Percentiles rank a stretch among this genome's conserved stretches.
Evolutionary conservation across 495 filamentous ascomycete genomes (phyloP).

Genomic region (Penicillium paradoxum): DNA sequence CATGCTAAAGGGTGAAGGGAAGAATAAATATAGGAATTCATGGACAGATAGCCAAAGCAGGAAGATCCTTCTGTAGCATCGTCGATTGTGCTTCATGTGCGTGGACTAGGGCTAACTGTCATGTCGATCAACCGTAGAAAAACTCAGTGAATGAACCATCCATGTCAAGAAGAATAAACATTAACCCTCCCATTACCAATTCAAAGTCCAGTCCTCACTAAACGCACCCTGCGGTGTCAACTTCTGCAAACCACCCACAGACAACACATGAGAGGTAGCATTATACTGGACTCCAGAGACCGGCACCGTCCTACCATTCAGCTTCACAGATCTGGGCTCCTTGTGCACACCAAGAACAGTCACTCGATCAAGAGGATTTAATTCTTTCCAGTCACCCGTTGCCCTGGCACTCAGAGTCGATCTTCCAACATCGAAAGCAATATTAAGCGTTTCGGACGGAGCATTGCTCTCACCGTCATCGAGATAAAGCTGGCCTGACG

Average conservation of each 20-base stretch:
- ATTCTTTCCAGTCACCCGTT: conserved; percentile 54
- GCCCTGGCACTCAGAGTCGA: conserved; percentile 43
- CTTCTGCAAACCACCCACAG: conserved; percentile 45
- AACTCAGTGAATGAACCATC: too few relatives aligned
- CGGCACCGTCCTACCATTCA: conserved; percentile 47
- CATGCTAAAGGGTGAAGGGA: too few relatives aligned
- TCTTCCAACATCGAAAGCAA: conserved; percentile 50
- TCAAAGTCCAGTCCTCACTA: conserved; percentile 51
- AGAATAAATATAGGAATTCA: too few relatives aligned
- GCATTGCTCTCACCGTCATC: conserved; percentile 76
- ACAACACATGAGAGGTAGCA: conserved; percentile 41
- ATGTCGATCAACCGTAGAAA: too few relatives aligned
- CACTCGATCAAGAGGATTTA: conserved; percentile 58
- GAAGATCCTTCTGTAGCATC: too few relatives aligned
- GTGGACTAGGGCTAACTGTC: neutral
- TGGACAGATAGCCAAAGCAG: too few relatives aligned
- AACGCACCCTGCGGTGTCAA: conserved; percentile 53
- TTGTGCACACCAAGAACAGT: conserved; percentile 59
- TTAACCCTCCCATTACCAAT: conserved; percentile 39
- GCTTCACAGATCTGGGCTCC: conserved; percentile 38
- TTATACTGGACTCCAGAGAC: conserved; percentile 45
- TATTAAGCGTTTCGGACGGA: conserved; percentile 52
- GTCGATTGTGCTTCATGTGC: too few relatives aligned
- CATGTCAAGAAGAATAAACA: neutral
- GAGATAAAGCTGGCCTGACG: conserved; percentile 66